Base-by-base conservation (phyloP, 2,329 filamentous ascomycete species). In the Didymella pomorum region DNA sequence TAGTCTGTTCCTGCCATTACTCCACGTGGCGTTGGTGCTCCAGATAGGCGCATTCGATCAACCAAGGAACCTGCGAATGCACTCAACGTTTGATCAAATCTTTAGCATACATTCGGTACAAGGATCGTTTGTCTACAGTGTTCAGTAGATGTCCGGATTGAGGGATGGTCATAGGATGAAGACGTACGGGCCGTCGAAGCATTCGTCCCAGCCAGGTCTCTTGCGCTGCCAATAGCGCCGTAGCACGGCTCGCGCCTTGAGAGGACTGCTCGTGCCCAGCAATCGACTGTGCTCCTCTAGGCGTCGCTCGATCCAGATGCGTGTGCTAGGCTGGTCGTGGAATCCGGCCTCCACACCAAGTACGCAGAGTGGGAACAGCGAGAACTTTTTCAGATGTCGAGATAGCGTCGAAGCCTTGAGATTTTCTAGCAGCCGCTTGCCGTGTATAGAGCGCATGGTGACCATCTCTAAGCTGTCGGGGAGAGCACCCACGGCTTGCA, bases 161-260 rank as follows among this genome's bases (percentile, higher is more conserved):
- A 2, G 4, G 4, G 14, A 14, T 26, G 6, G 39, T 68, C 49
- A 73, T 39, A 71, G 58, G 23, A 69, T 49, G 23, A 69, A 71
- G 20, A 66, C 66, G 35, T 70, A 67, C 50, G 68, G 58, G 41
- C 58, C 29, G 46, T 70, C 61, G 46, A 74, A 75, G 46, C 71
- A 75, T 28, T 67, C 68, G 20, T 74, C 70, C 71, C 71, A 72
- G 8, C 68, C 69, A 9, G 53, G 41, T 29, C 61, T 51, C 16
- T 49, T 62, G 14, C 58, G 66, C 41, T 54, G 31, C 71, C 72
- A 74, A 41, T 71, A 75, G 23, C 60, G 60, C 26, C 44, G 60
- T 57, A 75, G 29, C 18, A 69, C 61, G 2, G 58, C 60, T 21
- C 62, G 53, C 26, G 67, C 66, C 31, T 69, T 68, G 25, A 73